phyloP scores from a whole-genome alignment of 345 rosid species.

The Brassica juncea region DNA sequence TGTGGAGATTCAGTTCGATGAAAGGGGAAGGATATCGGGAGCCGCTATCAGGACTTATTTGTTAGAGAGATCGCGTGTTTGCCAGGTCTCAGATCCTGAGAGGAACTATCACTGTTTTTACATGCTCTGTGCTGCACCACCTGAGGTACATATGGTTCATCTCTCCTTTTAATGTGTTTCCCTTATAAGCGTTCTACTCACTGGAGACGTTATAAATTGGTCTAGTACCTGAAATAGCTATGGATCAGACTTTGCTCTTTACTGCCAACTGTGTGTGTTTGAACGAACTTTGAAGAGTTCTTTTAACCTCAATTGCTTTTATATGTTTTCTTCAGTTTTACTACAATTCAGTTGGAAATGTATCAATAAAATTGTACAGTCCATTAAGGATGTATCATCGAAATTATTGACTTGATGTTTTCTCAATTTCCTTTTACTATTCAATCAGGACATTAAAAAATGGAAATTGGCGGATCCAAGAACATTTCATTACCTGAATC shows the following conservation, averaged over 20 bases:
- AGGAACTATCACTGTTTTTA: slow-evolving; percentile 99
- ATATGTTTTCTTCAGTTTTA: slow-evolving; percentile 14
- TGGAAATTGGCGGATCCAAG: slow-evolving; percentile 80
- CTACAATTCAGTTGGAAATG: background rate
- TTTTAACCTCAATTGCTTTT: slow-evolving; percentile 3
- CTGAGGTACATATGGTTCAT: slow-evolving; percentile 56
- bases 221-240: slow-evolving; percentile 8
- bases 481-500: slow-evolving; percentile 90
- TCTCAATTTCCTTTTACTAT: slow-evolving; percentile 3
- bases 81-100: slow-evolving; percentile 98
- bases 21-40: slow-evolving; percentile 85
- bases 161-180: background rate
- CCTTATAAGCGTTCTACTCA: background rate
- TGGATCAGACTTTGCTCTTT: slow-evolving; percentile 16
- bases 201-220: background rate
- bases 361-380: slow-evolving; percentile 13
- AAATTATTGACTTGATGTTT: background rate
- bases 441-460: slow-evolving; percentile 64
- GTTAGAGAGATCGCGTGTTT: slow-evolving; percentile 97
- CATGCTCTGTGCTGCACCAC: slow-evolving; percentile 98
- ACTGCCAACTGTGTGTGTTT: slow-evolving; percentile 1
- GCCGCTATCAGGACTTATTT: slow-evolving; percentile 97
- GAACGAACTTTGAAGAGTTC: background rate
- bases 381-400: background rate
- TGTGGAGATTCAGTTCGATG: slow-evolving; percentile 97